A percentile compares a stretch with the other conserved stretches of the same genome.
Conservation (phyloP, 2,329 filamentous ascomycete species). For the Epichloe uncinata region DNA sequence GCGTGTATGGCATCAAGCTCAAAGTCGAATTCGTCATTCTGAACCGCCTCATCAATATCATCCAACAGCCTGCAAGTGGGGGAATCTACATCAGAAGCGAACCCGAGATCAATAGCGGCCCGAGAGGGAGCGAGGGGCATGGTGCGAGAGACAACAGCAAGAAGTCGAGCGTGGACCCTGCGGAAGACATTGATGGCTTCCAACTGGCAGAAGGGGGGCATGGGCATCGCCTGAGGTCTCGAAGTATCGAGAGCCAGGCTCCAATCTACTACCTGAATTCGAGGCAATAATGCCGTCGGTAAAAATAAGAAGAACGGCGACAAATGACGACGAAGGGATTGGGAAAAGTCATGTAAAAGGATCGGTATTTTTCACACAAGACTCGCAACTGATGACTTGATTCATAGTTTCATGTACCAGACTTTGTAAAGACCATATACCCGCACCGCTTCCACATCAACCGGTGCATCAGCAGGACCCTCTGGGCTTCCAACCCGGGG, state of each 20-base stretch:
- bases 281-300: too few relatives aligned
- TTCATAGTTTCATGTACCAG: too few relatives aligned
- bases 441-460: not conserved
- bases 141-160: not conserved
- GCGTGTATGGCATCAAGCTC: slow-evolving; percentile 26
- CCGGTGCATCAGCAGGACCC: not conserved
- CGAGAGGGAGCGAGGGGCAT: not conserved
- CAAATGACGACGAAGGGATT: too few relatives aligned
- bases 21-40: slow-evolving; percentile 28
- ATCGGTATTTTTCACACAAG: too few relatives aligned
- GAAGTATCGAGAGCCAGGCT: not conserved
- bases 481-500: not conserved
- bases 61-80: slow-evolving; percentile 1
- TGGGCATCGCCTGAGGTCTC: not conserved
- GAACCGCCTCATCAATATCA: slow-evolving; percentile 22
- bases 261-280: not conserved
- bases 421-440: too few relatives aligned
- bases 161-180: slow-evolving; percentile 1
- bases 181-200: not conserved
- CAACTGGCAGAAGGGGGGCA: not conserved
- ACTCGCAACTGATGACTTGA: too few relatives aligned
- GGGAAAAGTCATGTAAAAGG: too few relatives aligned
- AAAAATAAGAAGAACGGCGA: not conserved
- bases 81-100: slow-evolving; percentile 1
- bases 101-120: not conserved